Evolutionary conservation across 2,329 filamentous ascomycete species (phyloP).

Genomic region (Endocalyx cinctus): DNA sequence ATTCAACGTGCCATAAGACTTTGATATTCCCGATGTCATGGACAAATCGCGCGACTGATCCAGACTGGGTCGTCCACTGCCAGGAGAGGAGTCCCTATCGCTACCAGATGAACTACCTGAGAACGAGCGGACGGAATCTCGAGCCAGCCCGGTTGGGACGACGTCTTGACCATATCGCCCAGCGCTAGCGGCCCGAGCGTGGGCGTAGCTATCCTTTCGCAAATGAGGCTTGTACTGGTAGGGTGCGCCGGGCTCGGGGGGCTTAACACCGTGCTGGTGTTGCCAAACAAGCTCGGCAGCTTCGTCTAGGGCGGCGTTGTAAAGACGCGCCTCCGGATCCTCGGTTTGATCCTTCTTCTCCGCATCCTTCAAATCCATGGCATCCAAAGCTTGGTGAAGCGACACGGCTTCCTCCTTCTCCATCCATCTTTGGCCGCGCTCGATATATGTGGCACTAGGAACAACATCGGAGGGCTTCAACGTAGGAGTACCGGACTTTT

Average conservation of each 20-base stretch:
- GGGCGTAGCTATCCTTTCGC: constrained; percentile 66
- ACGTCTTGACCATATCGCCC: constrained; percentile 45
- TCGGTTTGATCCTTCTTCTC: constrained; percentile 27
- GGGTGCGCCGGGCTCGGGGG: constrained; percentile 56
- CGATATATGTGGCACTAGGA: constrained; percentile 65
- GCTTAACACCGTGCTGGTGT: constrained; percentile 58
- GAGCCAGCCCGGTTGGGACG: constrained; percentile 40
- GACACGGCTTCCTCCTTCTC: constrained; percentile 73
- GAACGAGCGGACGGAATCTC: constrained; percentile 41
- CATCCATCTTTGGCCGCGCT: constrained; percentile 71
- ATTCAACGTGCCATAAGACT: constrained; percentile 35
- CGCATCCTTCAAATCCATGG: constrained; percentile 56
- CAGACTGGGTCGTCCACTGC: constrained; percentile 26
- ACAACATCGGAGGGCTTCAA: constrained; percentile 58
- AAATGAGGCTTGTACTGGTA: constrained; percentile 66
- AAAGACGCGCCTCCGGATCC: constrained; percentile 59
- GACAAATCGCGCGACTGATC: constrained; percentile 25
- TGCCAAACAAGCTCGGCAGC: constrained; percentile 75
- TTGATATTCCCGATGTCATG: constrained; percentile 29
- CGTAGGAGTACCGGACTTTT: constrained; percentile 33
- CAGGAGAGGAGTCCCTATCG: constrained; percentile 33
- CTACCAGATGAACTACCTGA: constrained; percentile 50
- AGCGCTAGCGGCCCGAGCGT: constrained; percentile 58
- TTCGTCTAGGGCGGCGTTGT: constrained; percentile 68
- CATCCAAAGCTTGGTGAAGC: constrained; percentile 66